These are phyloP conservation scores for Pseudocercospora macadamiae DNA, from an alignment of 2,329 filamentous ascomycete genomes.

Conservation along the genomic window DNA sequence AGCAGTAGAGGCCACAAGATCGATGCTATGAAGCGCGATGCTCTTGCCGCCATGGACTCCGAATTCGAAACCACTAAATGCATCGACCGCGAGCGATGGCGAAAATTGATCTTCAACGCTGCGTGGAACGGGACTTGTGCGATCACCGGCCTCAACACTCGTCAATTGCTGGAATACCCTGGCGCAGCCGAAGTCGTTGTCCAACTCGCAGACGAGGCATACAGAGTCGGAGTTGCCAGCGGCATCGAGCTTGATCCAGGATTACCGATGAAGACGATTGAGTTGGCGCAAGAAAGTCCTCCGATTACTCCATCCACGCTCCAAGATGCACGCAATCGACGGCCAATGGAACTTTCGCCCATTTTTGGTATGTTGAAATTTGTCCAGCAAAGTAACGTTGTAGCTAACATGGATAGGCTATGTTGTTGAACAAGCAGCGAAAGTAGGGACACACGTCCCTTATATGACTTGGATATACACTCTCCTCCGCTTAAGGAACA, in stretches of 20 bases:
- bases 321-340: conserved; percentile 28
- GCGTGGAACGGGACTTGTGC: conserved; percentile 30
- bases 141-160: conserved; percentile 27
- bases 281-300: conserved; percentile 20
- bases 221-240: conserved; percentile 22
- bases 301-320: conserved; percentile 30
- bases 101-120: conserved; percentile 30
- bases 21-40: conserved; percentile 13
- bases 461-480: conserved; percentile 20
- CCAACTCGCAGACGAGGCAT: conserved; percentile 28
- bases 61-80: conserved; percentile 23
- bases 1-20: neutral
- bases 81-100: conserved; percentile 28
- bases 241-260: conserved; percentile 20
- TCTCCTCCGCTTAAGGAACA: conserved; percentile 18
- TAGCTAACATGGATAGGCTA: conserved; percentile 12
- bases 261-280: conserved; percentile 20
- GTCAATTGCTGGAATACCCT: conserved; percentile 22
- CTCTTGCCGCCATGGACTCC: conserved; percentile 23
- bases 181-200: conserved; percentile 18
- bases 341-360: conserved; percentile 30
- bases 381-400: neutral
- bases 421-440: conserved; percentile 19
- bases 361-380: conserved; percentile 27
- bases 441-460: conserved; percentile 15